Conservation (phyloP, 2,329 filamentous ascomycete species). For the Nemania abortiva region DNA sequence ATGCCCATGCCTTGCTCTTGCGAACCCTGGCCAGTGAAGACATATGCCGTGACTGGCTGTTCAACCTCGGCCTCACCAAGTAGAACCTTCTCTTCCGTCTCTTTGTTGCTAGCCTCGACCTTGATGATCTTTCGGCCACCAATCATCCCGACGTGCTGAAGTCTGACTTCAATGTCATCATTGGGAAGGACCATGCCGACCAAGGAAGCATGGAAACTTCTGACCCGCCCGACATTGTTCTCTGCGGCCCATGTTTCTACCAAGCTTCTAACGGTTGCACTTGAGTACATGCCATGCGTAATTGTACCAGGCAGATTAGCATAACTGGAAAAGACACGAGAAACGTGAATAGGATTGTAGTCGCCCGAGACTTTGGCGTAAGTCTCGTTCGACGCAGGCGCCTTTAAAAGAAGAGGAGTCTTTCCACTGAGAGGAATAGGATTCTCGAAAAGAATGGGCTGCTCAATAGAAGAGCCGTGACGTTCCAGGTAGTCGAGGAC, state of each 20-base stretch:
- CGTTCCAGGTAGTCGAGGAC: conserved; percentile 96
- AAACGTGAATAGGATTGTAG: conserved; percentile 99
- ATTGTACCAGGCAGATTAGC: conserved; percentile 97
- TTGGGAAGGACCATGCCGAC: conserved; percentile 99
- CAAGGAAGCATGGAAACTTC: conserved; percentile 95
- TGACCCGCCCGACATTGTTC: conserved; percentile 96
- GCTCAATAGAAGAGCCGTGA: conserved; percentile 91
- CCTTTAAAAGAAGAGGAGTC: conserved; percentile 86
- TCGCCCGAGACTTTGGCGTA: conserved; percentile 98
- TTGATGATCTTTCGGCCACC: conserved; percentile 99
- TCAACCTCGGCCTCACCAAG: conserved; percentile 97
- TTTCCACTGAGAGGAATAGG: conserved; percentile 95
- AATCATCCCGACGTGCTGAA: conserved; percentile 98
- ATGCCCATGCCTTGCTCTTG: conserved; percentile 99
- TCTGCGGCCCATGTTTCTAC: conserved; percentile 99
- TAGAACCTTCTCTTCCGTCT: conserved; percentile 96
- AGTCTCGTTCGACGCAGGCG: conserved; percentile 95
- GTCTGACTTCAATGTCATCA: conserved; percentile 92
- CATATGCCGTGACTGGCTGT: conserved; percentile 95
- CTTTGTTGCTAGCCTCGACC: conserved; percentile 94
- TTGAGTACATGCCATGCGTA: conserved; percentile 99
- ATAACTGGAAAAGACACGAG: conserved; percentile 94
- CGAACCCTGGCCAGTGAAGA: conserved; percentile 98
- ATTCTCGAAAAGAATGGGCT: conserved; percentile 97
- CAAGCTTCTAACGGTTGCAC: conserved; percentile 92